These are phyloP conservation scores for Funneliformis mosseae DNA, from an alignment of 192 early-diverging fungal genomes.

Conservation along the genomic window DNA sequence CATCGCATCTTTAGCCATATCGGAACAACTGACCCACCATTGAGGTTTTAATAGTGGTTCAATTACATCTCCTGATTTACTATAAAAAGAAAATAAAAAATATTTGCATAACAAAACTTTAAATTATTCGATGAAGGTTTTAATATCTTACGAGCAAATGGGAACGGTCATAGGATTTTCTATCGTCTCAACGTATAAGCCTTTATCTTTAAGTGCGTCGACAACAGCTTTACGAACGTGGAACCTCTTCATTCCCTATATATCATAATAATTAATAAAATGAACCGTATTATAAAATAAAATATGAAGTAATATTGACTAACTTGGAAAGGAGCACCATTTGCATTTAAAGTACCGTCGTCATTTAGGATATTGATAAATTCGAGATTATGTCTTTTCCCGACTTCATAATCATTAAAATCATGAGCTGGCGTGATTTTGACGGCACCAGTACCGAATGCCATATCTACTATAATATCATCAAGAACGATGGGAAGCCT, in stretches of 20 bases:
- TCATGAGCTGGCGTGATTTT: slow-evolving; percentile 99
- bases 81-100: neutral
- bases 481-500: slow-evolving; percentile 89
- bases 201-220: slow-evolving; percentile 85
- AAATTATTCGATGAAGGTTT: neutral
- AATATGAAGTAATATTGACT: neutral
- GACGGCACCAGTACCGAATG: slow-evolving; percentile 97
- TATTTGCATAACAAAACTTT: neutral
- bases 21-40: slow-evolving; percentile 96
- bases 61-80: slow-evolving; percentile 89
- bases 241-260: slow-evolving; percentile 86
- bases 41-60: slow-evolving; percentile 99
- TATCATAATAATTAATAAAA: neutral
- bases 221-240: slow-evolving; percentile 88
- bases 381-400: slow-evolving; percentile 90
- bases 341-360: slow-evolving; percentile 91
- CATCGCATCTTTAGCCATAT: slow-evolving; percentile 83
- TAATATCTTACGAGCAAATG: slow-evolving; percentile 62
- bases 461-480: slow-evolving; percentile 85
- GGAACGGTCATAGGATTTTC: slow-evolving; percentile 96
- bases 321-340: slow-evolving; percentile 77
- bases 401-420: slow-evolving; percentile 94
- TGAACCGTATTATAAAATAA: neutral
- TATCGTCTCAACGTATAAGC: slow-evolving; percentile 81
- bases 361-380: slow-evolving; percentile 99